These are phyloP conservation scores for Gossypium mustelinum DNA, from an alignment of 345 rosid genomes.

Conservation along the genomic window DNA sequence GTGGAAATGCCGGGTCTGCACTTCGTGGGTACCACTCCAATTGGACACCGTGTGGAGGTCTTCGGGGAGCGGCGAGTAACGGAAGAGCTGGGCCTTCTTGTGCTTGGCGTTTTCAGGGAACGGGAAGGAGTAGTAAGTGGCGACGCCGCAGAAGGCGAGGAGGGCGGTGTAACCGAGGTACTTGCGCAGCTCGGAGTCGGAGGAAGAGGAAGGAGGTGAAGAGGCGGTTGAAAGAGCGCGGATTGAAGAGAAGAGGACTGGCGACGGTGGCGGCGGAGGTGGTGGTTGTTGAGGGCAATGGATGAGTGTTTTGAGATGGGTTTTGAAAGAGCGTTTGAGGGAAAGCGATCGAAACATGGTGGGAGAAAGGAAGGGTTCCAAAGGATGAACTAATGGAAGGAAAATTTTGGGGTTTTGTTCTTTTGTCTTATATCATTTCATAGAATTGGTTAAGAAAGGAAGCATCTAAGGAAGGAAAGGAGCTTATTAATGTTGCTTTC, in stretches of 20 bases:
- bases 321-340: conserved; percentile 45
- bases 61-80: conserved; percentile 86
- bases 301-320: conserved; percentile 20
- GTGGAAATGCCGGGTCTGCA: conserved; percentile 75
- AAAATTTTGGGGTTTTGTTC: neutral
- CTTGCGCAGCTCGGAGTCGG: conserved; percentile 68
- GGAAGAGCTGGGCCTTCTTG: conserved; percentile 87
- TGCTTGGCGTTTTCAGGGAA: conserved; percentile 72
- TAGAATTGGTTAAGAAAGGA: neutral
- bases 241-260: conserved; percentile 17
- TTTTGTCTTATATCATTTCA: neutral
- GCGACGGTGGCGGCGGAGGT: neutral
- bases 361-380: no score
- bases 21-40: conserved; percentile 99
- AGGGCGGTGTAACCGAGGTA: conserved; percentile 88
- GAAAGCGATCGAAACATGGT: conserved; percentile 50
- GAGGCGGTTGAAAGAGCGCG: conserved; percentile 45
- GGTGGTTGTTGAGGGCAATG: conserved; percentile 20
- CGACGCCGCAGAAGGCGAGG: conserved; percentile 63
- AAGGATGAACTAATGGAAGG: neutral
- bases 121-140: conserved; percentile 90
- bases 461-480: neutral
- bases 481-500: neutral
- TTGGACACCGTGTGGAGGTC: conserved; percentile 94
- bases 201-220: conserved; percentile 35